A percentile compares a stretch with the other conserved stretches of the same genome.
These are phyloP conservation scores for Aspergillus cavernicola DNA, from an alignment of 495 filamentous ascomycete species.

Conservation along the genomic window DNA sequence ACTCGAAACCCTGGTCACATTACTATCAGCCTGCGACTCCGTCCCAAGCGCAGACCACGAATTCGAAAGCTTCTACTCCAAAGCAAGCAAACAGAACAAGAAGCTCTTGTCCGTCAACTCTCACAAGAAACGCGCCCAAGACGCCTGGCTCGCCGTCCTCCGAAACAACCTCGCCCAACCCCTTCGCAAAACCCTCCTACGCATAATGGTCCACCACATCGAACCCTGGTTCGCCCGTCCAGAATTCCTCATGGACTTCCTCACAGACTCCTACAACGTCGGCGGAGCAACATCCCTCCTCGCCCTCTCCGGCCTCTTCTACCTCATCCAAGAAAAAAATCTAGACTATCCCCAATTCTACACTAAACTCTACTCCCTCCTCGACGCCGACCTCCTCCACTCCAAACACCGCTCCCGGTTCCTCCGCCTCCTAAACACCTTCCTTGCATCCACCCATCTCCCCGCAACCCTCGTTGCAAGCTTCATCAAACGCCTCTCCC, in stretches of 20 bases:
- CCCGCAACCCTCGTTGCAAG: slow-evolving; percentile 86
- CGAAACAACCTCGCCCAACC: slow-evolving; percentile 55
- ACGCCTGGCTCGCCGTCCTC: slow-evolving; percentile 79
- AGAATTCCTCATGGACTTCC: slow-evolving; percentile 94
- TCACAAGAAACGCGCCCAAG: slow-evolving; percentile 62
- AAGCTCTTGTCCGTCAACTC: slow-evolving; percentile 34
- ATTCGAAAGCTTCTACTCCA: slow-evolving; percentile 63
- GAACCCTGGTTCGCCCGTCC: slow-evolving; percentile 83
- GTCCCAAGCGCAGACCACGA: slow-evolving; percentile 59
- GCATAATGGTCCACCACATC: slow-evolving; percentile 68
- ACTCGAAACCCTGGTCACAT: slow-evolving; percentile 54
- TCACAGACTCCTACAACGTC: slow-evolving; percentile 84
- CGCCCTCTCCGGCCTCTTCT: slow-evolving; percentile 89
- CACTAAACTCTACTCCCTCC: slow-evolving; percentile 83
- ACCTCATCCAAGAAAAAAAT: slow-evolving; percentile 88
- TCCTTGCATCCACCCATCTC: slow-evolving; percentile 88
- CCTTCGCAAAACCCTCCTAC: slow-evolving; percentile 77
- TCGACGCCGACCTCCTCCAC: slow-evolving; percentile 81
- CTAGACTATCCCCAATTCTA: slow-evolving; percentile 97
- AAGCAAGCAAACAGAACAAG: slow-evolving; percentile 62
- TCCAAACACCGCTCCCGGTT: slow-evolving; percentile 91
- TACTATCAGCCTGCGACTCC: slow-evolving; percentile 63
- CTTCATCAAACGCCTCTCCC: slow-evolving; percentile 88
- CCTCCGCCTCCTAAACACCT: slow-evolving; percentile 88
- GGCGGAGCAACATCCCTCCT: slow-evolving; percentile 84